Base-by-base conservation (phyloP, 139 green algal species). In the Zygnema circumcarinatum region DNA sequence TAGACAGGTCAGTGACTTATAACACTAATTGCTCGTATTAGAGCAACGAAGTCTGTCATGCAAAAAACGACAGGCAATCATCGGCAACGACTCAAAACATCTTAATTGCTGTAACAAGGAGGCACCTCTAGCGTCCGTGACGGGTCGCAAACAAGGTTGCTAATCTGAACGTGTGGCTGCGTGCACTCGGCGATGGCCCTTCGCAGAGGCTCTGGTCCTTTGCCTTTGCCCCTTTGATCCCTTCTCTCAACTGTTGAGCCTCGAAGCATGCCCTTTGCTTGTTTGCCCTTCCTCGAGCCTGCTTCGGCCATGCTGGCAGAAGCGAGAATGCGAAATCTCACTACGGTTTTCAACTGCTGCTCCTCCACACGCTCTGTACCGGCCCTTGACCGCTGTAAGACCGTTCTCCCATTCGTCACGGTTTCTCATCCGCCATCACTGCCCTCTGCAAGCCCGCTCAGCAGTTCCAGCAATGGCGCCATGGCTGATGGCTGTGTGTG, bases 121-220 rank as follows among this genome's bases (percentile, higher is more conserved):
- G 7, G 47, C 75, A 83, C 75, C 36, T 68, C 29, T 20, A 83
- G 75, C 7, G 38, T 83, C 16, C 32, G 75, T 22, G 53, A 53
- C n/a, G 36, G 36, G 2, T 83, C 75, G 75, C 36, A 83, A 53
- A 11, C 32, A 53, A 83, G 31, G 36, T 35, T 52, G 21, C n/a
- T 3, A 16, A 53, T 7, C 3, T 16, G 75, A 33, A 85, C 35
- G 67, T 87, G 29, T 35, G 82, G 72, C 74, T 86, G 82, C 2
- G 82, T 88, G 82, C 82, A 88, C 73, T 88, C 82, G 3, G 33
- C 32, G 11, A 88, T 88, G 20, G 82, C 82, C 16, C 82, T 72
- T 74, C 62, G n/a, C 82, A 88, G 73, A 2, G 82, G 82, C 73
- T 88, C 82, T 2, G 82, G 82, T 25, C 80, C 80, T 81, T 84